phyloP scores from a whole-genome alignment of 257 asterid species.

The Anisodus tanguticus region DNA sequence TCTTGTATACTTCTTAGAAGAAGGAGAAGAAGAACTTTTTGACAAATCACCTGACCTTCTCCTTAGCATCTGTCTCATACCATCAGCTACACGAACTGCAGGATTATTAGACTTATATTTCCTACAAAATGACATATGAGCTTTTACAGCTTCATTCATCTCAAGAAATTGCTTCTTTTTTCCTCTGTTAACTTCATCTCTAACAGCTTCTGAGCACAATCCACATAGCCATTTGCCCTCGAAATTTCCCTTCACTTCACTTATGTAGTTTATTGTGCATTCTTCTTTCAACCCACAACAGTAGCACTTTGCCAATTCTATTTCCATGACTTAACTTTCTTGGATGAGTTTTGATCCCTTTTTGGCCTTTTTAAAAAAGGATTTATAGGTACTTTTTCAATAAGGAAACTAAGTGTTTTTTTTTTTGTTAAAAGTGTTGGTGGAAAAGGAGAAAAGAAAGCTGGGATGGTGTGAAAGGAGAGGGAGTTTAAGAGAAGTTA shows the following conservation, averaged over 20 bases:
- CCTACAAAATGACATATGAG: slow-evolving; percentile 86
- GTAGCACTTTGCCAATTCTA: slow-evolving; percentile 76
- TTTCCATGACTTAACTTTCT: slow-evolving; percentile 54
- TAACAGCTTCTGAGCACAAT: slow-evolving; percentile 82
- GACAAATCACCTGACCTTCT: slow-evolving; percentile 55
- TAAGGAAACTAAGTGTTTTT: neutral
- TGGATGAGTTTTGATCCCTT: neutral
- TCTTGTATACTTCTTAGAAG: slow-evolving; percentile 54
- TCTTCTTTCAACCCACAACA: slow-evolving; percentile 94
- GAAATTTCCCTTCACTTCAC: slow-evolving; percentile 62
- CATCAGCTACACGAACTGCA: slow-evolving; percentile 82
- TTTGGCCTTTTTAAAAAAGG: neutral
- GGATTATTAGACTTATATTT: slow-evolving; percentile 73
- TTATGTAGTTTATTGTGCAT: slow-evolving; percentile 79
- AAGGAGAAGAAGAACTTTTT: slow-evolving; percentile 37
- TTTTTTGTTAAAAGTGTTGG: neutral
- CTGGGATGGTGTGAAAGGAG: slow-evolving; percentile 18
- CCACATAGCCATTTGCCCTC: slow-evolving; percentile 95
- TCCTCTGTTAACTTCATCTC: slow-evolving; percentile 70
- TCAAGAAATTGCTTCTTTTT: slow-evolving; percentile 42
- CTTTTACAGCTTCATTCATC: slow-evolving; percentile 78
- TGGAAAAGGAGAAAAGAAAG: neutral
- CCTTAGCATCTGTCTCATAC: slow-evolving; percentile 82
- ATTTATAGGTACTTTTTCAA: neutral
- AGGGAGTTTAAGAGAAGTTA: slow-evolving; percentile 18